These are phyloP conservation scores for Claviceps maximensis DNA, from an alignment of 2,329 filamentous ascomycete genomes.

Conservation along the genomic window DNA sequence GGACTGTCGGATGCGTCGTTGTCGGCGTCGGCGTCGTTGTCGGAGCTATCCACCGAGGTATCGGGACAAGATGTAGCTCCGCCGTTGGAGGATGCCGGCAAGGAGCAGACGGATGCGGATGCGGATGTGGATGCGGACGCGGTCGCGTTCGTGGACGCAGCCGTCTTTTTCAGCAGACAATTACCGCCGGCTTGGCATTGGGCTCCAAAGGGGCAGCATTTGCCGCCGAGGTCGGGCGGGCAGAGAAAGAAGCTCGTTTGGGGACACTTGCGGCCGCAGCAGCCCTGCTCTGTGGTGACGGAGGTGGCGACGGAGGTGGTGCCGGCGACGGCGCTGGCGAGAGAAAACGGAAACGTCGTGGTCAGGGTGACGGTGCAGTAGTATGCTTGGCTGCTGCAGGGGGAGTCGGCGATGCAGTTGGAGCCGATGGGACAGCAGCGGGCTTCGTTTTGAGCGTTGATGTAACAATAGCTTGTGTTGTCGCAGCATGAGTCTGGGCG, in stretches of 20 bases:
- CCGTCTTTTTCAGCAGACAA: constrained; percentile 22
- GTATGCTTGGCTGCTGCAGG: constrained; percentile 21
- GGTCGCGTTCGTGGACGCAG: constrained; percentile 7
- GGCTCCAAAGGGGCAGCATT: constrained; percentile 35
- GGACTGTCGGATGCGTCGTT: constrained; percentile 4
- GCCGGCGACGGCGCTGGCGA: constrained; percentile 7
- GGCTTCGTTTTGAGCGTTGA: constrained; percentile 19
- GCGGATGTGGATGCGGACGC: neutral
- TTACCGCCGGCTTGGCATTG: constrained; percentile 24
- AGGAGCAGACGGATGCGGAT: constrained; percentile 14
- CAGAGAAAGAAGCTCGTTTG: constrained; percentile 31
- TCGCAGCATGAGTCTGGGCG: constrained; percentile 26
- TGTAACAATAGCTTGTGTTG: constrained; percentile 32
- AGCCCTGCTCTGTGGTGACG: constrained; percentile 15
- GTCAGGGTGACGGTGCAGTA: constrained; percentile 20
- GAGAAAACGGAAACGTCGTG: constrained; percentile 13
- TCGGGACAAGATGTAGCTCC: constrained; percentile 21
- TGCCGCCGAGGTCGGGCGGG: constrained; percentile 27
- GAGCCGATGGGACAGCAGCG: constrained; percentile 31
- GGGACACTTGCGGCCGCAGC: constrained; percentile 28
- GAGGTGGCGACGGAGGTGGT: constrained; percentile 12
- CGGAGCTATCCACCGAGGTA: constrained; percentile 14
- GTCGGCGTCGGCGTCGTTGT: constrained; percentile 23
- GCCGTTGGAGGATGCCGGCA: constrained; percentile 11
- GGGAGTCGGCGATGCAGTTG: constrained; percentile 24